Base-by-base conservation (phyloP, 2,329 filamentous ascomycete species). In the Blastomyces gilchristii region DNA sequence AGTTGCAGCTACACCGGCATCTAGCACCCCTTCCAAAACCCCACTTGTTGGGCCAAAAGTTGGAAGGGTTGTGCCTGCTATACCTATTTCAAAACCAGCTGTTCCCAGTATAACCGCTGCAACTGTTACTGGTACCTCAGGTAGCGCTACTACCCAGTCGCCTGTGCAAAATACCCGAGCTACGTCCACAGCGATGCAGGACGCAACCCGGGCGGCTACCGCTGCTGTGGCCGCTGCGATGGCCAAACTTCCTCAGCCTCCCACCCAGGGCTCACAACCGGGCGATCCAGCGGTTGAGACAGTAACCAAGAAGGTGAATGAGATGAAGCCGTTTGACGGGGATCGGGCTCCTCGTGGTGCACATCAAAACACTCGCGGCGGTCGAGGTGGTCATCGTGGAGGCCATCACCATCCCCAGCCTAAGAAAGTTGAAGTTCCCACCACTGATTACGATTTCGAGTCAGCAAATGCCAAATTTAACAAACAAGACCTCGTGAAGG, bases 391-490 rank as follows among this genome's bases (percentile, higher is more conserved):
- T 52, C 72, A 77, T 64, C 78, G 81, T 56, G 70, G 75, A 60
- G 71, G 74, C 63, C 72, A 78, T 16, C 69, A 74, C 52, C 78
- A 76, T 45, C 71, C 73, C 57, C 73, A 78, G 64, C 78, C 81
- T 58, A 79, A 82, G 69, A 94, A 90, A 77, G 85, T 97, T 41
- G 92, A 96, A 61, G 90, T 99, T 2, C 94, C 94, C 0, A 85
- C 88, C 58, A 87, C 90, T 1, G 94, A 97, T 72, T 99, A 92
- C 70, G 93, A 99, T 72, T 99, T 99, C 71, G 89, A 88, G 68
- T 84, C 83, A 18, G 82, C 89, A 37, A 96, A 96, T 73, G 89
- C 89, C 58, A 94, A 92, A 74, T 95, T 95, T 79, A 93, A 91
- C 79, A 88, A 95, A 78, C 86, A 90, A 69, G 89, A 93, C 69